phyloP scores from a whole-genome alignment of 352 stramenopile species.

The Thraustochytrium striatum region DNA sequence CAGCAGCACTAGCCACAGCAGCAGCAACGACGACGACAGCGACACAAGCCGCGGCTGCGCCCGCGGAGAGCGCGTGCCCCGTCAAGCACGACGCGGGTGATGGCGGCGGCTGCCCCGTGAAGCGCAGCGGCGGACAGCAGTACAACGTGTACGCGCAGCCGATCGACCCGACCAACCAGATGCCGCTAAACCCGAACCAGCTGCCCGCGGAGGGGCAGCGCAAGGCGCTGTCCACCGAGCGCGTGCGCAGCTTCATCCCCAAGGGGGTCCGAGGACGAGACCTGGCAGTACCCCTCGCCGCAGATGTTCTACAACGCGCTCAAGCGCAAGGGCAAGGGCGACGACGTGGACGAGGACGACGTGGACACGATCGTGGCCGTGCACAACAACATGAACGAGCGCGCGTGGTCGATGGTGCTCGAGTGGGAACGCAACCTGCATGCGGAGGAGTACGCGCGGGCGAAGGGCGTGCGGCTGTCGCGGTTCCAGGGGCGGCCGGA shows the following conservation, averaged over 20 bases:
- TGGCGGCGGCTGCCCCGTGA: slow-evolving; percentile 65
- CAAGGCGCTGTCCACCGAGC: slow-evolving; percentile 79
- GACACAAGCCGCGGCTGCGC: neutral
- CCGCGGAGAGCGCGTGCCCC: neutral
- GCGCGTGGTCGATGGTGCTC: slow-evolving; percentile 91
- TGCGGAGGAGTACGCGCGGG: slow-evolving; percentile 59
- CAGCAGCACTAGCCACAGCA: neutral
- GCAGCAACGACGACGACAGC: neutral
- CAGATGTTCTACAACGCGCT: slow-evolving; percentile 99
- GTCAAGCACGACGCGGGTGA: slow-evolving; percentile 8
- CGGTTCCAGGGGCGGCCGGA: slow-evolving; percentile 93
- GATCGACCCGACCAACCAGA: slow-evolving; percentile 96
- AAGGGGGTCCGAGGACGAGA: slow-evolving; percentile 84
- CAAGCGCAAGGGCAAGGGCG: slow-evolving; percentile 88
- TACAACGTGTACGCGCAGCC: slow-evolving; percentile 53
- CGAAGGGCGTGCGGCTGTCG: slow-evolving; percentile 71
- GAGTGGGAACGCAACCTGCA: slow-evolving; percentile 91
- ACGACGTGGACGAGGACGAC: slow-evolving; percentile 87
- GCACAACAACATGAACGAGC: slow-evolving; percentile 99
- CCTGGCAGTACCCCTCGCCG: slow-evolving; percentile 95
- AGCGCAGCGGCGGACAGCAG: slow-evolving; percentile 30
- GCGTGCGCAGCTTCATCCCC: slow-evolving; percentile 90
- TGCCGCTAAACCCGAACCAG: slow-evolving; percentile 92
- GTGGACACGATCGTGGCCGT: slow-evolving; percentile 93
- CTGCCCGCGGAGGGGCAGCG: slow-evolving; percentile 82